Conservation (phyloP, 164 flowering plant species). For the Taxillus chinensis region DNA sequence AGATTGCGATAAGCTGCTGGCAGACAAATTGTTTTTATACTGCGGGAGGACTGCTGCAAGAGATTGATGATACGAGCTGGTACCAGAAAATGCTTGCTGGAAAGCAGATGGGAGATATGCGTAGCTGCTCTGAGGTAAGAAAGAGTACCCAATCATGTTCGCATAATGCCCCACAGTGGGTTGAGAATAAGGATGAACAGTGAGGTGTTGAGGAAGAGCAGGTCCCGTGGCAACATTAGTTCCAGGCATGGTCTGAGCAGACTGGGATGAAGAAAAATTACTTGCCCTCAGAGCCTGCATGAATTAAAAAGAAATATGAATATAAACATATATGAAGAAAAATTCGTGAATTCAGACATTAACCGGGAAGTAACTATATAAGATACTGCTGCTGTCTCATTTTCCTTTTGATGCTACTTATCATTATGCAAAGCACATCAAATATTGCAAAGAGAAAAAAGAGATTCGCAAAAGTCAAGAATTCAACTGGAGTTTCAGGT, state of each 20-base stretch:
- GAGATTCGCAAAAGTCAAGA: not conserved
- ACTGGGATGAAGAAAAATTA: slow-evolving; percentile 45
- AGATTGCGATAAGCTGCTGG: slow-evolving; percentile 72
- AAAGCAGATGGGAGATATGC: slow-evolving; percentile 78
- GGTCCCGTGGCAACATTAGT: slow-evolving; percentile 57
- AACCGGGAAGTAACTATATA: too few species aligned
- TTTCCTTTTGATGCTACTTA: too few species aligned
- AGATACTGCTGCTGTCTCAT: too few species aligned
- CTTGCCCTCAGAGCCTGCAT: slow-evolving; percentile 53
- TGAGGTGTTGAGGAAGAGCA: slow-evolving; percentile 67
- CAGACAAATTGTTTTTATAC: slow-evolving; percentile 64
- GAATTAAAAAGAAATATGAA: not conserved
- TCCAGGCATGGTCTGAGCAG: slow-evolving; percentile 45
- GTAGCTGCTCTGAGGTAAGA: slow-evolving; percentile 62
- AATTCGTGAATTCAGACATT: too few species aligned
- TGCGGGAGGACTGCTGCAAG: slow-evolving; percentile 81
- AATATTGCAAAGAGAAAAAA: too few species aligned
- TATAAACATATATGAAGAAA: not conserved
- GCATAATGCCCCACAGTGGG: slow-evolving; percentile 68
- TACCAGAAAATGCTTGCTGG: slow-evolving; percentile 75
- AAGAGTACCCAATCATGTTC: slow-evolving; percentile 28
- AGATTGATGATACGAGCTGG: slow-evolving; percentile 70
- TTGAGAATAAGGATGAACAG: slow-evolving; percentile 75
- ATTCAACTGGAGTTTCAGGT: not conserved
- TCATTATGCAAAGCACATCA: too few species aligned